A percentile compares a stretch with the other conserved stretches of the same genome.
Conservation (phyloP, 129 eudicot species). For the Centrapalus pauciflorus region DNA sequence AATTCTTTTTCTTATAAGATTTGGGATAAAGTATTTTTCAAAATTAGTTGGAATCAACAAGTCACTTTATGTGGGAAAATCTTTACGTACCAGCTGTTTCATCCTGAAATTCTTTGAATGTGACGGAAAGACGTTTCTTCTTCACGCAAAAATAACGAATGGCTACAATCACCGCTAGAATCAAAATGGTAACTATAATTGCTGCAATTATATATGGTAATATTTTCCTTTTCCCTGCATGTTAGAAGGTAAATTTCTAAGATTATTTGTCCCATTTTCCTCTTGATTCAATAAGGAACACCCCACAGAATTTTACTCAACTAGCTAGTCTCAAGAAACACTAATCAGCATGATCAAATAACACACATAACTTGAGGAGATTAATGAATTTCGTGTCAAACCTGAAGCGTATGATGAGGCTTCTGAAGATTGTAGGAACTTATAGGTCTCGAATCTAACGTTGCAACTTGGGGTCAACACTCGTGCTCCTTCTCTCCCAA, state of each 20-base stretch:
- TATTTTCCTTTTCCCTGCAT: constrained; percentile 6
- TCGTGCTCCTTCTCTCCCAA: constrained; percentile 5
- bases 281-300: not conserved
- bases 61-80: not conserved
- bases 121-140: not conserved
- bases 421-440: not conserved
- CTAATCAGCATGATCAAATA: not conserved
- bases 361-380: not conserved
- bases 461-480: constrained; percentile 25
- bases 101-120: not conserved
- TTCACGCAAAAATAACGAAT: not conserved
- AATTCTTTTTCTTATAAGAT: no score
- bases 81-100: constrained; percentile 16
- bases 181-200: constrained; percentile 2
- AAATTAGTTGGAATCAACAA: not conserved
- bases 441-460: constrained; percentile 18
- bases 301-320: not conserved
- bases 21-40: not conserved
- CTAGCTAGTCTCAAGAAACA: not conserved
- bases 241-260: not conserved
- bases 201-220: not conserved
- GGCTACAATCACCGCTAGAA: not conserved
- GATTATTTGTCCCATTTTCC: not conserved
- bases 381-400: not conserved
- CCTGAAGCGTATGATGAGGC: constrained; percentile 1